A percentile compares a stretch with the other conserved stretches of the same genome.
phyloP scores from a whole-genome alignment of 2,329 filamentous ascomycete genomes.

The Beauveria sp. region DNA sequence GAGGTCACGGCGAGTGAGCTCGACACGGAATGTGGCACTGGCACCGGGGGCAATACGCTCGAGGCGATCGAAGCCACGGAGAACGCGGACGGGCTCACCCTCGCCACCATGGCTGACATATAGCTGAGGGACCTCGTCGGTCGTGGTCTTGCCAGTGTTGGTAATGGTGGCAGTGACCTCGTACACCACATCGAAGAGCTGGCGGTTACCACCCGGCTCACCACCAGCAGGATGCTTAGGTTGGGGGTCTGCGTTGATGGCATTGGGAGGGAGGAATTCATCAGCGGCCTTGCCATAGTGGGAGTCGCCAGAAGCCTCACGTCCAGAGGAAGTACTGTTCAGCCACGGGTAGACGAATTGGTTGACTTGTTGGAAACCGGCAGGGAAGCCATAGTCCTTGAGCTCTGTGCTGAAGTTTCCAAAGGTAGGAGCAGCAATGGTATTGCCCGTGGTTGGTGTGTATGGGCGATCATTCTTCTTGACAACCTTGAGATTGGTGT shows the following conservation, averaged over 20 bases:
- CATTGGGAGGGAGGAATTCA: slow-evolving; percentile 53
- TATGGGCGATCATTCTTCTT: slow-evolving; percentile 45
- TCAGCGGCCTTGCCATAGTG: slow-evolving; percentile 51
- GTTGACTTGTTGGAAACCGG: slow-evolving; percentile 41
- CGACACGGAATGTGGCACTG: slow-evolving; percentile 56
- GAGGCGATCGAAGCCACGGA: slow-evolving; percentile 77
- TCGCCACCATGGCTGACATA: slow-evolving; percentile 77
- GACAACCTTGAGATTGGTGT: slow-evolving; percentile 57
- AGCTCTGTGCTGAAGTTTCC: slow-evolving; percentile 57
- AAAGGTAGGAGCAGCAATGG: slow-evolving; percentile 54
- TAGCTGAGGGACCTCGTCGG: slow-evolving; percentile 68
- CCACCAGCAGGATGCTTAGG: slow-evolving; percentile 42
- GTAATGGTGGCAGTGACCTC: slow-evolving; percentile 59
- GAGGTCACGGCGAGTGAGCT: slow-evolving; percentile 71
- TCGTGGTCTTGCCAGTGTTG: slow-evolving; percentile 59
- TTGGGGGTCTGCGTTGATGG: slow-evolving; percentile 49
- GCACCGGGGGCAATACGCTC: slow-evolving; percentile 60
- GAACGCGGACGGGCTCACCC: slow-evolving; percentile 56
- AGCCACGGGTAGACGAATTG: slow-evolving; percentile 66
- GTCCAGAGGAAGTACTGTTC: slow-evolving; percentile 52
- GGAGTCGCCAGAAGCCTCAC: slow-evolving; percentile 48
- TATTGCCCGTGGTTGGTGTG: slow-evolving; percentile 52
- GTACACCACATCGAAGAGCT: slow-evolving; percentile 63
- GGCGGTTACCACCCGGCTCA: slow-evolving; percentile 55
- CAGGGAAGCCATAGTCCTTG: slow-evolving; percentile 62